Evolutionary conservation across 192 early-diverging fungal species (phyloP).

Genomic region (Podila clonocystis): DNA sequence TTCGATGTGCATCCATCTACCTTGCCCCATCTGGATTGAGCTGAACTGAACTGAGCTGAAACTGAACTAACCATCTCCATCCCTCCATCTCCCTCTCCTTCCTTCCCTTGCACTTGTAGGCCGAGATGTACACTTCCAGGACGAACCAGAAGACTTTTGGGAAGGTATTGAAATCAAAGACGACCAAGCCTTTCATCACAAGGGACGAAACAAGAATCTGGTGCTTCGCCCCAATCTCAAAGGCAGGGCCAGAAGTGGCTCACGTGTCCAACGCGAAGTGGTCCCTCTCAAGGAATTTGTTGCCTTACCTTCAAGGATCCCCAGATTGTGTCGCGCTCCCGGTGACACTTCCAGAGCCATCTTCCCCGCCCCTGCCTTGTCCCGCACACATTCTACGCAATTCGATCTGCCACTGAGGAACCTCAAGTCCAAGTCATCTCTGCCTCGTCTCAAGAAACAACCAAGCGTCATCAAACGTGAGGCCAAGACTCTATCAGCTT

Average conservation of each 20-base stretch:
- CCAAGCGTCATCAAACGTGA: constrained; percentile 9
- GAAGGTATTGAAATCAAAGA: constrained; percentile 24
- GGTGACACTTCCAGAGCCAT: constrained; percentile 23
- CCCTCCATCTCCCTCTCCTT: constrained; percentile 5
- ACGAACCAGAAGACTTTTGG: constrained; percentile 43
- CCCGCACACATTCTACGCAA: constrained; percentile 21
- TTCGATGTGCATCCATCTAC: not conserved
- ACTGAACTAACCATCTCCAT: too few relatives aligned
- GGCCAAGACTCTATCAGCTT: too few relatives aligned
- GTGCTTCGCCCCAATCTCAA: constrained; percentile 6
- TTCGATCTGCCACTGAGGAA: constrained; percentile 24
- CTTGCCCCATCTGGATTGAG: too few relatives aligned
- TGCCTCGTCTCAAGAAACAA: constrained; percentile 27
- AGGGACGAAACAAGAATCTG: constrained; percentile 30
- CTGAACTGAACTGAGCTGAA: too few relatives aligned
- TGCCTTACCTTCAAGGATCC: constrained; percentile 34
- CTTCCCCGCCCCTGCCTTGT: constrained; percentile 27
- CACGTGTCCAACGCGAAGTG: constrained; percentile 30
- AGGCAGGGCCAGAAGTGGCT: constrained; percentile 31
- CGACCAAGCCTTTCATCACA: constrained; percentile 9
- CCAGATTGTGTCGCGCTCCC: constrained; percentile 23
- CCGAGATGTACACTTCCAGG: constrained; percentile 22
- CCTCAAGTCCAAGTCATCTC: constrained; percentile 28
- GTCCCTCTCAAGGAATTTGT: constrained; percentile 45
- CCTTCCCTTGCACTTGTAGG: constrained; percentile 13